Evolutionary conservation across 2,329 filamentous ascomycete genomes (phyloP).

Genomic region (Aspergillus sp.): DNA sequence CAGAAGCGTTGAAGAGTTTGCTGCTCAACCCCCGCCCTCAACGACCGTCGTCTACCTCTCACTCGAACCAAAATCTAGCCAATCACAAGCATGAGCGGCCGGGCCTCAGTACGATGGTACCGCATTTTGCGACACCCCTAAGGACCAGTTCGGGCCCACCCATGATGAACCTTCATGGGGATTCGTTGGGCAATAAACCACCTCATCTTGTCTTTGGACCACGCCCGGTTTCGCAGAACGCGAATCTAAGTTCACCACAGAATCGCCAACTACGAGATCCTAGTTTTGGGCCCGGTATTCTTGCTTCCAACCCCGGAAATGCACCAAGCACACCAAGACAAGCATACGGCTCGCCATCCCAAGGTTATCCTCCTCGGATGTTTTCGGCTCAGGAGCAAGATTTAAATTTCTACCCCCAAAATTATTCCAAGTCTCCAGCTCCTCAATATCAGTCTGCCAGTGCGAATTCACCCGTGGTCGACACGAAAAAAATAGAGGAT

Average conservation of each 20-base stretch:
- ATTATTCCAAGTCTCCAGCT: slow-evolving; percentile 22
- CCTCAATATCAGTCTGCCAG: slow-evolving; percentile 22
- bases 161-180: slow-evolving; percentile 21
- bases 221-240: slow-evolving; percentile 23
- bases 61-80: slow-evolving; percentile 21
- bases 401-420: slow-evolving; percentile 23
- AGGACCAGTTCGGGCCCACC: slow-evolving; percentile 38
- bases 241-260: slow-evolving; percentile 23
- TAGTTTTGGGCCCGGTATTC: slow-evolving; percentile 32
- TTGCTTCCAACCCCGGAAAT: slow-evolving; percentile 21
- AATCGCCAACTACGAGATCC: slow-evolving; percentile 30
- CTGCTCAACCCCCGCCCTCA: slow-evolving; percentile 45
- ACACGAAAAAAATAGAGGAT: slow-evolving; percentile 49
- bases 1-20: slow-evolving; percentile 46
- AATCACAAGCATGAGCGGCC: slow-evolving; percentile 20
- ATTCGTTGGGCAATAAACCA: slow-evolving; percentile 17
- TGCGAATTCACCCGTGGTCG: slow-evolving; percentile 30
- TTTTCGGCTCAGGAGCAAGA: slow-evolving; percentile 15
- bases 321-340: slow-evolving; percentile 9
- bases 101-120: slow-evolving; percentile 20
- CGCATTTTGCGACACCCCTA: slow-evolving; percentile 32
- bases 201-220: slow-evolving; percentile 17
- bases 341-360: slow-evolving; percentile 23
- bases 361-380: slow-evolving; percentile 22
- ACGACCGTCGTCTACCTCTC: slow-evolving; percentile 33